Percentiles rank a stretch among this genome's conserved stretches.
Evolutionary conservation across 768 basidiomycete genomes (phyloP).

Genomic region (Postia placenta): DNA sequence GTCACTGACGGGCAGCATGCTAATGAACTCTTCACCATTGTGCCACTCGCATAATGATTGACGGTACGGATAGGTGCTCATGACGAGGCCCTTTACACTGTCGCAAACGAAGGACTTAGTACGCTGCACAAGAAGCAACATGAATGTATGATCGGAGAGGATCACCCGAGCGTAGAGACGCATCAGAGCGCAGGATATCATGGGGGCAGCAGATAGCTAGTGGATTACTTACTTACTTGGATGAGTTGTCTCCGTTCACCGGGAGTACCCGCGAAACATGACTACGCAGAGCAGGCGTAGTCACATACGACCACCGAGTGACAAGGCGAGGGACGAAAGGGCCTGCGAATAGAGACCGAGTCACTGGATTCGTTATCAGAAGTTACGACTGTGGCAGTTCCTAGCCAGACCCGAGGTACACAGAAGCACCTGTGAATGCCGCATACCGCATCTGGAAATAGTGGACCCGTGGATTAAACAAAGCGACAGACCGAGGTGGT

Average conservation of each 20-base stretch:
- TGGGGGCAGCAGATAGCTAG: no score
- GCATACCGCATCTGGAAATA: background rate
- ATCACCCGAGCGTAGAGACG: no score
- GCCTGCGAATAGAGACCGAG: background rate
- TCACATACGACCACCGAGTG: background rate
- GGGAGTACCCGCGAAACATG: background rate
- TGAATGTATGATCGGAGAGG: no score
- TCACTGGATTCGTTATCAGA: background rate
- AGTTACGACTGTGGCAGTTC: background rate
- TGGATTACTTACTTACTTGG: no score
- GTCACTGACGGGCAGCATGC: conserved; percentile 13
- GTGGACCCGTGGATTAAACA: no score
- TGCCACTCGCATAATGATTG: conserved; percentile 8
- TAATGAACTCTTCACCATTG: conserved; percentile 10
- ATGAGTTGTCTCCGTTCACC: no score
- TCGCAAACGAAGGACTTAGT: no score
- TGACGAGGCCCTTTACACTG: background rate
- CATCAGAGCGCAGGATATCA: no score
- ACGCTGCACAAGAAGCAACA: no score
- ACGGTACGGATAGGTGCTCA: conserved; percentile 9
- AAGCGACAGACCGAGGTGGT: no score
- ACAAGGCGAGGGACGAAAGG: background rate
- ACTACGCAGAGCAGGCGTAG: background rate
- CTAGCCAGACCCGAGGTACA: background rate
- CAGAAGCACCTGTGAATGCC: background rate